phyloP scores from a whole-genome alignment of 257 asterid genomes.

The Knoxia roxburghii region DNA sequence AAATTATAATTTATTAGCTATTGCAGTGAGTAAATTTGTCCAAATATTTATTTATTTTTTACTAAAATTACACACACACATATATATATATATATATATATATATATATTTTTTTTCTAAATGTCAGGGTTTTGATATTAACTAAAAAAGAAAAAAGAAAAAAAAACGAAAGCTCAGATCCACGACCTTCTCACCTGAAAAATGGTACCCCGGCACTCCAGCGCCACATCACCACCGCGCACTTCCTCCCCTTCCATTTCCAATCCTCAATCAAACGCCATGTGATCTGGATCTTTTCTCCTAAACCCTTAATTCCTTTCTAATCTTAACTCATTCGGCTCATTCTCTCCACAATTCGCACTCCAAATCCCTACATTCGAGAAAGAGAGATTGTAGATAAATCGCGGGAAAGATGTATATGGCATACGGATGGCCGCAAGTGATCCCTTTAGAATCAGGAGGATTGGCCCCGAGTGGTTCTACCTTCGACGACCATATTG shows the following conservation, averaged over 20 bases:
- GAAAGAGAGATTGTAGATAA: background rate
- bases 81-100: no score
- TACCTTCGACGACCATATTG: slow-evolving; percentile 62
- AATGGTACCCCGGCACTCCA: background rate
- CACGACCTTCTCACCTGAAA: slow-evolving; percentile 10
- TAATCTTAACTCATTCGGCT: background rate
- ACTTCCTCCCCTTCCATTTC: no score
- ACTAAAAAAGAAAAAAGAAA: background rate
- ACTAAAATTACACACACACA: no score
- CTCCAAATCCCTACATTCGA: background rate
- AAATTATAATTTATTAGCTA: no score
- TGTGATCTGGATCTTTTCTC: slow-evolving; percentile 8
- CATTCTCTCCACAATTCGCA: background rate
- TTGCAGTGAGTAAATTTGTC: no score
- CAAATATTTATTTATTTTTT: no score
- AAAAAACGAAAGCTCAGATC: slow-evolving; percentile 2
- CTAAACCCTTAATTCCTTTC: slow-evolving; percentile 14
- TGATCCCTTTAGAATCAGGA: slow-evolving; percentile 75
- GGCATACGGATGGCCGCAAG: slow-evolving; percentile 99
- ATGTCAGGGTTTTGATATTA: no score
- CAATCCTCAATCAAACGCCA: background rate
- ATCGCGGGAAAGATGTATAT: slow-evolving; percentile 69
- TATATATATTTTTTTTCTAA: no score
- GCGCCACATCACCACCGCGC: background rate
- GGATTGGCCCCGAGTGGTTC: slow-evolving; percentile 51